Conservation (phyloP, 2,329 filamentous ascomycete species). For the Corinectria fuckeliana region DNA sequence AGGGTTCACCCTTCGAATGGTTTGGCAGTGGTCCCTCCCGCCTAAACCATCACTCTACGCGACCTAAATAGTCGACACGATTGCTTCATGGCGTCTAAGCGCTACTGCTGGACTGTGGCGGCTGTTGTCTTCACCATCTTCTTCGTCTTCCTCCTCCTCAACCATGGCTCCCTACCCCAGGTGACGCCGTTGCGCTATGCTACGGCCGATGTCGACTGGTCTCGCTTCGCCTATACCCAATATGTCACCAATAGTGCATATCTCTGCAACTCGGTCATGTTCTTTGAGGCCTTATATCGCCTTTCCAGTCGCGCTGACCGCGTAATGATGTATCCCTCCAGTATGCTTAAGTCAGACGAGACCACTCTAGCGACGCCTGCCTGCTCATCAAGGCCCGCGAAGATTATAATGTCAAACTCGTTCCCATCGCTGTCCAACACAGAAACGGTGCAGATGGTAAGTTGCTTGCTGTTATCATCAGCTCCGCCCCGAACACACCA, state of each 20-base stretch:
- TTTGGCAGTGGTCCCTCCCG: background rate
- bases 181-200: background rate
- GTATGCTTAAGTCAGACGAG: slow-evolving; percentile 44
- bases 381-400: slow-evolving; percentile 52
- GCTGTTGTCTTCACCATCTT: background rate
- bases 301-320: slow-evolving; percentile 52
- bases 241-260: slow-evolving; percentile 56
- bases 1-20: background rate
- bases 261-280: slow-evolving; percentile 58
- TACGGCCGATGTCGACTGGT: slow-evolving; percentile 17
- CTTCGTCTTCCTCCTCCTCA: background rate
- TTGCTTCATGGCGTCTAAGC: background rate
- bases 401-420: slow-evolving; percentile 52
- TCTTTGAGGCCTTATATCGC: slow-evolving; percentile 52
- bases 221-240: slow-evolving; percentile 53
- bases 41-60: background rate
- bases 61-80: background rate
- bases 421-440: slow-evolving; percentile 50
- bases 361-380: slow-evolving; percentile 37
- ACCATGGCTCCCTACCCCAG: background rate
- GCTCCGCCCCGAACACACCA: background rate
- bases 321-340: slow-evolving; percentile 54
- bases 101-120: background rate
- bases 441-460: slow-evolving; percentile 46
- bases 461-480: slow-evolving; percentile 8